Conservation (phyloP, 1,139 yeast genomes). For the Diutina sp. region DNA sequence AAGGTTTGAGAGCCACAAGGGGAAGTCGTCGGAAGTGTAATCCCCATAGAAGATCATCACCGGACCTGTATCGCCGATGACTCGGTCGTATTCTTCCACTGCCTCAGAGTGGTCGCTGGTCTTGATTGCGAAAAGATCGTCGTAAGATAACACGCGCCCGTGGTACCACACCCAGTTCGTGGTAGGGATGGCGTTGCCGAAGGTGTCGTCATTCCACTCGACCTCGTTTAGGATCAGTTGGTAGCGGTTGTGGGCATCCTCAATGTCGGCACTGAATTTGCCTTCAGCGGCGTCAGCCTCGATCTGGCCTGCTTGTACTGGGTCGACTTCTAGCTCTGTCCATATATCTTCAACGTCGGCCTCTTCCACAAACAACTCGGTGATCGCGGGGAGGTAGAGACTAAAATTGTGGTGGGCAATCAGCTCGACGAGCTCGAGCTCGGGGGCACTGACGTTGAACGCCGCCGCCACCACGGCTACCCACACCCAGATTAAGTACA, state of each 20-base stretch:
- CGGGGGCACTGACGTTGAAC: background rate
- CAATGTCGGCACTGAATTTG: background rate
- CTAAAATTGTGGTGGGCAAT: background rate
- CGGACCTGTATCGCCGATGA: background rate
- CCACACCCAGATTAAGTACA: background rate
- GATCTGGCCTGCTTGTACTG: background rate
- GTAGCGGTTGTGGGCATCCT: background rate
- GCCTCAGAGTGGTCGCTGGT: background rate
- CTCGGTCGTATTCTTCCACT: background rate
- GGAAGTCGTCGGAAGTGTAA: background rate
- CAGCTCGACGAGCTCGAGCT: background rate
- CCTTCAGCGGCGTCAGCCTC: background rate
- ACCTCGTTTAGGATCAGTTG: background rate
- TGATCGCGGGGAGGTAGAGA: background rate
- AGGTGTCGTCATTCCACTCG: background rate
- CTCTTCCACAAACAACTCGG: background rate
- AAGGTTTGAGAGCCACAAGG: background rate
- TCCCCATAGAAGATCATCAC: slow-evolving; percentile 2
- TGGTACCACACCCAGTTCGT: slow-evolving; percentile 1
- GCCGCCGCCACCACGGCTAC: background rate
- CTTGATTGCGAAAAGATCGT: background rate
- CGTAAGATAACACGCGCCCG: background rate
- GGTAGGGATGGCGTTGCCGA: background rate
- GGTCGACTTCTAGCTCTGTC: background rate
- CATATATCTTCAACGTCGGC: background rate